These are phyloP conservation scores for Brassica nigra DNA, from an alignment of 345 rosid species.

Conservation along the genomic window DNA sequence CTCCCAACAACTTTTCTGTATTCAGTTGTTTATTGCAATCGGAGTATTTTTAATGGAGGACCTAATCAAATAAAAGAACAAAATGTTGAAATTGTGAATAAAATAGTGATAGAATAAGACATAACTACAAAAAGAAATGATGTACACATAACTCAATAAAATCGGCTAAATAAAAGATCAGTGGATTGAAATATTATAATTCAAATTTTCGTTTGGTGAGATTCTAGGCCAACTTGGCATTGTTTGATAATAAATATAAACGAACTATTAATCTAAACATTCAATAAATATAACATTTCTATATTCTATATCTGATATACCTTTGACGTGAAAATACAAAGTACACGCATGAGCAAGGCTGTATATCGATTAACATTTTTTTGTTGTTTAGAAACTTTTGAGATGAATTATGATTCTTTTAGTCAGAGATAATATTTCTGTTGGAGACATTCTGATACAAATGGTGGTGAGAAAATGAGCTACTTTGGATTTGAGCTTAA, in stretches of 20 bases:
- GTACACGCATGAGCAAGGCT: not conserved
- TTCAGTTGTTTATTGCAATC: conserved; percentile 17
- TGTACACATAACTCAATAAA: conserved; percentile 18
- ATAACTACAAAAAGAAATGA: conserved; percentile 14
- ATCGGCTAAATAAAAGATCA: conserved; percentile 6
- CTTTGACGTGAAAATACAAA: not conserved
- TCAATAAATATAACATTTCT: not conserved
- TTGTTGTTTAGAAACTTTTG: not conserved
- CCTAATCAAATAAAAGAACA: conserved; percentile 23
- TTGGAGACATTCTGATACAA: not conserved
- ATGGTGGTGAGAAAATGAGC: not conserved
- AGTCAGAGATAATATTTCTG: not conserved
- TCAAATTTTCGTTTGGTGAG: conserved; percentile 1
- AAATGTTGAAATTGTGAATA: conserved; percentile 26
- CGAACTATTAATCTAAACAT: not conserved
- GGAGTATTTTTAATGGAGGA: not conserved
- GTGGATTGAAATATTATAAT: not conserved
- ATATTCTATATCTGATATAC: not conserved
- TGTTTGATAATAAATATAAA: not conserved
- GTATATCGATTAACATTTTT: not conserved
- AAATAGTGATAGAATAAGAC: conserved; percentile 2
- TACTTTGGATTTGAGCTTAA: not conserved
- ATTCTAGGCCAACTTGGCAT: conserved; percentile 18
- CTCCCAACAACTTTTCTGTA: not conserved
- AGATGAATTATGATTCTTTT: not conserved